A percentile compares a stretch with the other conserved stretches of the same genome.
Conservation (phyloP, 345 rosid species). For the Salix arbutifolia region DNA sequence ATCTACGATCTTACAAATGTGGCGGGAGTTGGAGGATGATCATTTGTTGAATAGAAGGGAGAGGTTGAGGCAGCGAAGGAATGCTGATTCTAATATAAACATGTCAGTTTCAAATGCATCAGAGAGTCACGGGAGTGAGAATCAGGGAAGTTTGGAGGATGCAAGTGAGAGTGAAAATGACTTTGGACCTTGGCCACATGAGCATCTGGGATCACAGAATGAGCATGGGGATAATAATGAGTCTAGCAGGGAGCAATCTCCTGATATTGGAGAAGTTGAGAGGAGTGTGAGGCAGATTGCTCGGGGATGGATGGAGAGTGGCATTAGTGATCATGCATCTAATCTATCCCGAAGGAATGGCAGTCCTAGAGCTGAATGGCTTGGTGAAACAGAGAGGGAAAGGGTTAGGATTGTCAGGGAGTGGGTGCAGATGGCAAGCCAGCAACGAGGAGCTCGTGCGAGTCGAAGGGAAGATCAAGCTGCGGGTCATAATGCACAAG, state of each 20-base stretch:
- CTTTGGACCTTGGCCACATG: constrained; percentile 72
- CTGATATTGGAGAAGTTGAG: constrained; percentile 88
- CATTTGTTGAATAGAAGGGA: constrained; percentile 81
- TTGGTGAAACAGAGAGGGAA: constrained; percentile 96
- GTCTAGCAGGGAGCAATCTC: constrained; percentile 90
- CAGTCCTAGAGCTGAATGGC: constrained; percentile 81
- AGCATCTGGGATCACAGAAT: constrained; percentile 45
- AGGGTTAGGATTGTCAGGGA: constrained; percentile 96
- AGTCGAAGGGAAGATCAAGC: constrained; percentile 59
- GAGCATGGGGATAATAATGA: constrained; percentile 48
- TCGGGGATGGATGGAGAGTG: constrained; percentile 92
- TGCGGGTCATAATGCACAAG: constrained; percentile 44
- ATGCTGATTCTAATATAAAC: constrained; percentile 50
- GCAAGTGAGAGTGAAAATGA: constrained; percentile 85
- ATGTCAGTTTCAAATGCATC: constrained; percentile 42
- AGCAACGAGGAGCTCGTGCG: constrained; percentile 68
- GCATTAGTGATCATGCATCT: constrained; percentile 59
- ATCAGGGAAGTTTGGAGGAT: constrained; percentile 63
- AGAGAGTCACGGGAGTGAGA: constrained; percentile 62
- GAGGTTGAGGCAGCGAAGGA: constrained; percentile 71
- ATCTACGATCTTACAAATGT: constrained; percentile 87
- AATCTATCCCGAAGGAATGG: constrained; percentile 56
- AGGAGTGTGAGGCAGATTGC: constrained; percentile 94
- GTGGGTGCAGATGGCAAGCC: constrained; percentile 96
- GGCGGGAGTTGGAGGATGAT: constrained; percentile 99